phyloP scores from a whole-genome alignment of 805 yeast genomes.

The Candida broadrunensis region DNA sequence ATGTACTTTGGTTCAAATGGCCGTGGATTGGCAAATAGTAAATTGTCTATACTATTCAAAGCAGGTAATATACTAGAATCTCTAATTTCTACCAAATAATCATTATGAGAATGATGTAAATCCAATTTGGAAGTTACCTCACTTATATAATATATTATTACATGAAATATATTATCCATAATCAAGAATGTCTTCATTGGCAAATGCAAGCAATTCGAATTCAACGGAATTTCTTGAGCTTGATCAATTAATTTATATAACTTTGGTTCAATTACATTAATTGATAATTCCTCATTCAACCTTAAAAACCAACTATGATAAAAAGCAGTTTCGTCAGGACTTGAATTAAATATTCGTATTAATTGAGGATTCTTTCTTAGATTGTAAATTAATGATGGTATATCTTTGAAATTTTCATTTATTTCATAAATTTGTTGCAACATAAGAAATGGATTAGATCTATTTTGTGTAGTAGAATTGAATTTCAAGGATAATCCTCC shows the following conservation, averaged over 20 bases:
- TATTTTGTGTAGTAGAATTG: constrained; percentile 1
- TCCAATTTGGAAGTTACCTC: constrained; percentile 9
- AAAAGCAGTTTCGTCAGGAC: constrained; percentile 46
- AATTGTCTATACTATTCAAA: constrained; percentile 10
- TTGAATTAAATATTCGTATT: constrained; percentile 35
- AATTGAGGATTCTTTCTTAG: constrained; percentile 35
- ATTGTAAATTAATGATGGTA: constrained; percentile 31
- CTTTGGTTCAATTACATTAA: constrained; percentile 26
- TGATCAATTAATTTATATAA: constrained; percentile 12
- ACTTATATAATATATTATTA: constrained; percentile 19
- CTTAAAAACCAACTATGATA: constrained; percentile 31
- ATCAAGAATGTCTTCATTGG: constrained; percentile 16
- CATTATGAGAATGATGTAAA: constrained; percentile 28
- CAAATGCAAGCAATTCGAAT: constrained; percentile 12
- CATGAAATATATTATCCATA: constrained; percentile 26
- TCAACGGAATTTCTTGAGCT: constrained; percentile 11
- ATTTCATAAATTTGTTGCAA: constrained; percentile 15
- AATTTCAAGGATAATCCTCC: constrained; percentile 19
- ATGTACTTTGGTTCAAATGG: constrained; percentile 14
- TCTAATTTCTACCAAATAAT: constrained; percentile 10
- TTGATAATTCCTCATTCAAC: constrained; percentile 13
- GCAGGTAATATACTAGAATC: constrained; percentile 10
- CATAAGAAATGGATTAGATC: constrained; percentile 19
- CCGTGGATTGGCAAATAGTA: constrained; percentile 9
- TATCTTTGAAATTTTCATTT: constrained; percentile 21